Percentiles rank a stretch among this genome's conserved stretches.
Conservation (phyloP, 208 protist genomes). For the Leishmania tarentolae region DNA sequence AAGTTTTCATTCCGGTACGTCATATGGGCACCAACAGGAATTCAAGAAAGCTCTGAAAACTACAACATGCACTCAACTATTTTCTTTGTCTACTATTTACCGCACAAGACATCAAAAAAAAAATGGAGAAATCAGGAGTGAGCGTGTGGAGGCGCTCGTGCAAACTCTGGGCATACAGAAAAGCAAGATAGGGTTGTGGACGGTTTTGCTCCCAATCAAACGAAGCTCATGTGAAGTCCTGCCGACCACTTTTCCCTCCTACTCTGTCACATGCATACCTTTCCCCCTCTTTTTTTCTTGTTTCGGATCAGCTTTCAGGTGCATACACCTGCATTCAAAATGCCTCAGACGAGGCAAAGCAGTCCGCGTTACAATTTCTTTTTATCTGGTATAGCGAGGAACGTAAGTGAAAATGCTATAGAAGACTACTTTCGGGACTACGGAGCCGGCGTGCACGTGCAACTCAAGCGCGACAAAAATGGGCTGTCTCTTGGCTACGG, state of each 20-base stretch:
- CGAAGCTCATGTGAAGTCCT: background rate
- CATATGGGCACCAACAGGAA: background rate
- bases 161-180: background rate
- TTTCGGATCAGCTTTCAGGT: background rate
- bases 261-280: background rate
- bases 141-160: background rate
- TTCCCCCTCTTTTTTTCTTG: background rate
- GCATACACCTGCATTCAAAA: background rate
- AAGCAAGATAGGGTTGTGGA: background rate
- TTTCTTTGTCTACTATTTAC: background rate
- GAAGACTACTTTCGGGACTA: constrained; percentile 49
- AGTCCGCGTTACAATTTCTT: constrained; percentile 35
- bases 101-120: background rate
- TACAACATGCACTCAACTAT: background rate
- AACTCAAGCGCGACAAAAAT: constrained; percentile 37
- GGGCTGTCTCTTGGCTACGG: constrained; percentile 70
- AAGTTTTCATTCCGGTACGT: background rate
- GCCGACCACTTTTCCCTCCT: background rate
- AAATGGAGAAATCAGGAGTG: background rate
- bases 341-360: background rate
- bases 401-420: constrained; percentile 43
- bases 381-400: constrained; percentile 52
- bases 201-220: background rate
- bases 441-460: constrained; percentile 29
- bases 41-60: background rate